phyloP scores from a whole-genome alignment of 495 filamentous ascomycete species.

The Penicillium angulare region DNA sequence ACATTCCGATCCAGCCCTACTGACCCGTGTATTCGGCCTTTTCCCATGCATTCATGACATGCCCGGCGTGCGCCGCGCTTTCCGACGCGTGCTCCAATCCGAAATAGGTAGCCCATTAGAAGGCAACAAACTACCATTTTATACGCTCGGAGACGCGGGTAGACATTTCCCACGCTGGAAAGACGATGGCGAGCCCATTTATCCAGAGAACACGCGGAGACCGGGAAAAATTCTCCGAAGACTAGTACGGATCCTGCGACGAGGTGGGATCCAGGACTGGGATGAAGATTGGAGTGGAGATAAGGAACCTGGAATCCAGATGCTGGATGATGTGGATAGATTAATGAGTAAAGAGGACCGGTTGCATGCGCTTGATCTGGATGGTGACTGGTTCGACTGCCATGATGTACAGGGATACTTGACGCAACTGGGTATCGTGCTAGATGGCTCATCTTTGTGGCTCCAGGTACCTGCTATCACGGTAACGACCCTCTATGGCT shows the following conservation, averaged over 20 bases:
- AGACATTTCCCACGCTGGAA: constrained; percentile 44
- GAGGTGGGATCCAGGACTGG: constrained; percentile 27
- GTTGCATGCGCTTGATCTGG: constrained; percentile 20
- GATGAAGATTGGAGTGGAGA: constrained; percentile 30
- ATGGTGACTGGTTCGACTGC: constrained; percentile 32
- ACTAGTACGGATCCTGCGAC: constrained; percentile 17
- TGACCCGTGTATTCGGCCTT: constrained; percentile 66
- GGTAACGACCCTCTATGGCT: constrained; percentile 14
- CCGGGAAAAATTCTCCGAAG: constrained; percentile 22
- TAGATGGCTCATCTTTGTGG: constrained; percentile 19
- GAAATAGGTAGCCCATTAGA: constrained; percentile 43
- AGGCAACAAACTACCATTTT: constrained; percentile 55
- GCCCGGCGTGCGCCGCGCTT: constrained; percentile 44
- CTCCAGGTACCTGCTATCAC: constrained; percentile 16
- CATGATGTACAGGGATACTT: constrained; percentile 31
- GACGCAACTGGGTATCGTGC: constrained; percentile 14
- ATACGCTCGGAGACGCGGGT: constrained; percentile 66
- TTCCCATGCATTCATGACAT: constrained; percentile 57
- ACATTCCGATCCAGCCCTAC: constrained; percentile 43
- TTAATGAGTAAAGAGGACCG: constrained; percentile 12
- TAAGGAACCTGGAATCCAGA: constrained; percentile 7
- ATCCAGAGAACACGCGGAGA: constrained; percentile 20
- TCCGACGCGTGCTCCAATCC: constrained; percentile 33
- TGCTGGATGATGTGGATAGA: background rate
- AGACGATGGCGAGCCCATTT: constrained; percentile 14